Evolutionary conservation across 1,139 yeast species (phyloP).

Genomic region (Hemisphaericaspora xylanilytica): DNA sequence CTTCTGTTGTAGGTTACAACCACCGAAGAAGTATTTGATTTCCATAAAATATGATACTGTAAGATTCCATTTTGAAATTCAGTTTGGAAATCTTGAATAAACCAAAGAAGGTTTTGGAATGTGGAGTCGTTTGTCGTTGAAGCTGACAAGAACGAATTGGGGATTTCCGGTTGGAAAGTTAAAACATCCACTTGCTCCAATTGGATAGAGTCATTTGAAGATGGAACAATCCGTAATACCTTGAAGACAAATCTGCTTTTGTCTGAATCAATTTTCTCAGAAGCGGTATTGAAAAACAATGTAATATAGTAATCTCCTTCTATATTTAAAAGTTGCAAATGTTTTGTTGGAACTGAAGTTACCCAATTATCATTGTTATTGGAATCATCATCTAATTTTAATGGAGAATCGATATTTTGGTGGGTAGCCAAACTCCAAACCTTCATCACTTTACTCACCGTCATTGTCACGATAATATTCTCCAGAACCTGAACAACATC

Average conservation of each 20-base stretch:
- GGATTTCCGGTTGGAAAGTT: slow-evolving; percentile 26
- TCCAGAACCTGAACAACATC: slow-evolving; percentile 23
- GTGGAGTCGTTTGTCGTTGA: slow-evolving; percentile 8
- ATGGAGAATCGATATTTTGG: slow-evolving; percentile 17
- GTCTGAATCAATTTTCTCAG: slow-evolving; percentile 9
- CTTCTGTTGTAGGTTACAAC: slow-evolving; percentile 26
- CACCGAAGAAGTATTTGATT: slow-evolving; percentile 57
- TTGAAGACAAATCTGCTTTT: slow-evolving; percentile 26
- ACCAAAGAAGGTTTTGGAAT: slow-evolving; percentile 44
- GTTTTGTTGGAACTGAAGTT: slow-evolving; percentile 30
- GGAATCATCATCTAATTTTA: slow-evolving; percentile 13
- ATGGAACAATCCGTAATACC: slow-evolving; percentile 21
- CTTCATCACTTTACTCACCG: slow-evolving; percentile 50
- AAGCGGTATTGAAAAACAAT: slow-evolving; percentile 9
- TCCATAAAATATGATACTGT: slow-evolving; percentile 50
- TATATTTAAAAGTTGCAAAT: slow-evolving; percentile 21
- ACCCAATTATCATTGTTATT: slow-evolving; percentile 25
- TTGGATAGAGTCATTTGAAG: slow-evolving; percentile 17
- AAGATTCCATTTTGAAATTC: slow-evolving; percentile 24
- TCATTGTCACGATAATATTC: slow-evolving; percentile 25
- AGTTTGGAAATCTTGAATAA: slow-evolving; percentile 37
- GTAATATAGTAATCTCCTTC: slow-evolving; percentile 18
- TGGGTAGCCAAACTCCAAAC: slow-evolving; percentile 54
- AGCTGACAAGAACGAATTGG: slow-evolving; percentile 16
- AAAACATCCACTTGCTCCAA: slow-evolving; percentile 26